Evolutionary conservation across 345 rosid genomes (phyloP), one percentile per base, ranked within the genome.

Genomic region (Arabidopsis suecica): DNA sequence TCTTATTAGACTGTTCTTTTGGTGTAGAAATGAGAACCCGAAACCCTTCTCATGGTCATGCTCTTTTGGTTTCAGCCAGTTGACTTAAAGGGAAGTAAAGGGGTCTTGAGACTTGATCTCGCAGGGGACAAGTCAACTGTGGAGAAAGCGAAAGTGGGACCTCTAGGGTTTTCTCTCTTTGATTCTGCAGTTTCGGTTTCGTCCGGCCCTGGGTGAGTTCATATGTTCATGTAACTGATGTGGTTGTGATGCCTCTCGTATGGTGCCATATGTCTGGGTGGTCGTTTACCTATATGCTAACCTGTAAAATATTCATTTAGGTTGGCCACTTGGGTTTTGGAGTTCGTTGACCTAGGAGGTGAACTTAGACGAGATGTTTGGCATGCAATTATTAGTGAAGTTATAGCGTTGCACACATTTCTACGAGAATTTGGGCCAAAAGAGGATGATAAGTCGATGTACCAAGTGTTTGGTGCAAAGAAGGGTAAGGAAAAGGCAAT

Each of bases 271-370:
- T 73, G 66, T 13, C 12, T 25, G 44, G 64, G 33, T 58, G 49
- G 61, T 50, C 22, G 28, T 40, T 74, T 49, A 22, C 51, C 48
- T 36, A 23, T 48, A 62, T 32, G 48, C 64, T 47, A n/a, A 64
- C 57, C 67, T 71, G 69, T 80, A 30, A 58, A 59, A 33, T 76
- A 38, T 61, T 56, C 23, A 49, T 81, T 78, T 83, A 94, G 97
- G 82, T 82, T 87, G 67, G 86, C 85, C 67, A 81, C 74, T 32
- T 95, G 97, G 97, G 86, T 88, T 68, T 80, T 95, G 72, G 99
- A 95, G 86, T 95, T 95, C 76, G 97, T 95, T 75, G 97, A 95
- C 79, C 82, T 95, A 79, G 99, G 99, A 68, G 91, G 96, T 71
- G 99, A 95, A 76, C 72, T 86, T 76, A 87, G 99, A 86, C 83